phyloP scores from a whole-genome alignment of 164 flowering plant species.

The Umbilicus rupestris region DNA sequence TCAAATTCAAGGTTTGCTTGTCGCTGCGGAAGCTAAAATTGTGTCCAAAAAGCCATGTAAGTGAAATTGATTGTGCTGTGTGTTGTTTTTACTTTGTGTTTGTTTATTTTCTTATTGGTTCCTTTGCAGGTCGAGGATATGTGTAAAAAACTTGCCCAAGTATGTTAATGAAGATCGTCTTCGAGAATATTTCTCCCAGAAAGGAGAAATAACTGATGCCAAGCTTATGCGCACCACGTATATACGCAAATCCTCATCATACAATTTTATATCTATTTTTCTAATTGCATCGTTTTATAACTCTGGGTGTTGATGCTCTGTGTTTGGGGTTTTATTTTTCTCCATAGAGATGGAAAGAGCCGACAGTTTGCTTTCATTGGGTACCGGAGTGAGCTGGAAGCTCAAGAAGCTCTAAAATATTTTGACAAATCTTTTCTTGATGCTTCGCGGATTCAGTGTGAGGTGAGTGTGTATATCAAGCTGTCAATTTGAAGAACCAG shows the following conservation, averaged over 20 bases:
- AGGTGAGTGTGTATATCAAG: slow-evolving; percentile 35
- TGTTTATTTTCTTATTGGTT: too few relatives aligned
- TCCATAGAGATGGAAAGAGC: slow-evolving; percentile 71
- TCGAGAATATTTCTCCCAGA: slow-evolving; percentile 67
- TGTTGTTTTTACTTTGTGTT: too few relatives aligned
- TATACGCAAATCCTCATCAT: background rate
- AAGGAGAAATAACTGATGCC: slow-evolving; percentile 89
- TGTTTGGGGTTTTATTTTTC: background rate
- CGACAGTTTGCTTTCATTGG: slow-evolving; percentile 90
- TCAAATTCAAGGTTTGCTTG: too few relatives aligned
- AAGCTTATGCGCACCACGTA: slow-evolving; percentile 74
- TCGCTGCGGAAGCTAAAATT: too few relatives aligned
- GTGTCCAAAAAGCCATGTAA: too few relatives aligned
- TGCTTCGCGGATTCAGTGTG: slow-evolving; percentile 59
- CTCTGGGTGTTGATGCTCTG: background rate
- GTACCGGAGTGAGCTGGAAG: slow-evolving; percentile 63
- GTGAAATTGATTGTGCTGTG: too few relatives aligned
- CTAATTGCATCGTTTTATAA: background rate
- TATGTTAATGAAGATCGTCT: slow-evolving; percentile 62
- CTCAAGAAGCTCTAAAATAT: slow-evolving; percentile 62
- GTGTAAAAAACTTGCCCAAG: slow-evolving; percentile 81
- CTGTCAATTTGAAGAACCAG: background rate
- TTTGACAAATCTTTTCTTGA: slow-evolving; percentile 70
- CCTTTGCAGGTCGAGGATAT: slow-evolving; percentile 63
- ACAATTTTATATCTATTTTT: background rate